A percentile compares a stretch with the other conserved stretches of the same genome.
Evolutionary conservation across 1,139 yeast genomes (phyloP).

Genomic region (Geotrichum australiense): DNA sequence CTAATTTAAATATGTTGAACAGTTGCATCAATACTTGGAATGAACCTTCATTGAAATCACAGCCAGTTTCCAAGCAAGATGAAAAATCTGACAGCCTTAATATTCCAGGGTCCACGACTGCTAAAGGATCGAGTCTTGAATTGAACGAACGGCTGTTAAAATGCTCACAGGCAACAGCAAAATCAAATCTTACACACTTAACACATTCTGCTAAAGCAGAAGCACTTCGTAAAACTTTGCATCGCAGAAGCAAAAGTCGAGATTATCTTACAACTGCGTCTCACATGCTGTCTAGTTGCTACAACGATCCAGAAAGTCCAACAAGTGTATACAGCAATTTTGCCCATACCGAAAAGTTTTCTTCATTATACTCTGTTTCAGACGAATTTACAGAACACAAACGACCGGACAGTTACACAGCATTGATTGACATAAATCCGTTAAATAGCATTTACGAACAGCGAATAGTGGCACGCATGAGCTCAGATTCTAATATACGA

Average conservation of each 20-base stretch:
- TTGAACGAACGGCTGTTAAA: conserved; percentile 6
- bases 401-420: conserved; percentile 5
- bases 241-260: conserved; percentile 1
- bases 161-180: conserved; percentile 3
- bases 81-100: not conserved
- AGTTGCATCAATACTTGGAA: conserved; percentile 19
- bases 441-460: not conserved
- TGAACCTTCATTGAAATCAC: not conserved
- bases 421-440: conserved; percentile 3
- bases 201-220: not conserved
- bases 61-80: not conserved
- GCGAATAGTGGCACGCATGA: not conserved
- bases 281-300: not conserved
- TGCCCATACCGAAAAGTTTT: not conserved
- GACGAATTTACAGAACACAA: not conserved
- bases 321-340: conserved; percentile 10
- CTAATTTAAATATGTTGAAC: conserved; percentile 21
- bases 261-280: not conserved
- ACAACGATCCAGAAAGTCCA: conserved; percentile 8
- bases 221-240: not conserved
- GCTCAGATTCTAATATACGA: not conserved
- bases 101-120: not conserved
- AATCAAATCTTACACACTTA: not conserved
- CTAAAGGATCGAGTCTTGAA: not conserved
- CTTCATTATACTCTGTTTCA: not conserved